These are phyloP conservation scores for Avena sativa DNA, from an alignment of 176 grass and related monocot species.

Conservation along the genomic window DNA sequence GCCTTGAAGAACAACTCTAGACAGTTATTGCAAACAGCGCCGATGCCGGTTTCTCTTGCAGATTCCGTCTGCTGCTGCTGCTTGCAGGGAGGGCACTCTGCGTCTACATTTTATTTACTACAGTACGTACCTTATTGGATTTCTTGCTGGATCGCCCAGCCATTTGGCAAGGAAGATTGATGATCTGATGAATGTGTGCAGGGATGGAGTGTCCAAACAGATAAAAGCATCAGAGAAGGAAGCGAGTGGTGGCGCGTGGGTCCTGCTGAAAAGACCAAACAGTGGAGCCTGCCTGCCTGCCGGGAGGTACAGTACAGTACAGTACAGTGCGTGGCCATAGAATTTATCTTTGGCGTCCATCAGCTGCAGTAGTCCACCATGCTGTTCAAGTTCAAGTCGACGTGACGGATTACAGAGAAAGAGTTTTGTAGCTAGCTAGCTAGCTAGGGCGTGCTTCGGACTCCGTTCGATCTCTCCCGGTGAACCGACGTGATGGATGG, in stretches of 20 bases:
- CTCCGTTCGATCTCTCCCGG: neutral
- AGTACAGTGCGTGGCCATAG: no score
- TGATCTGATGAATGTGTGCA: neutral
- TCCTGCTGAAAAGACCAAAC: constrained; percentile 35
- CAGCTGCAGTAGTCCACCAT: neutral
- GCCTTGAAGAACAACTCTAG: neutral
- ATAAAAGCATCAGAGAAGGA: neutral
- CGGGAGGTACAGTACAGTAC: neutral
- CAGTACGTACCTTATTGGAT: neutral
- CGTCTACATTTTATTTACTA: neutral
- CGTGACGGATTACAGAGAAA: constrained; percentile 19
- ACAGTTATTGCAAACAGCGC: neutral
- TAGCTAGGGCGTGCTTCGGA: neutral
- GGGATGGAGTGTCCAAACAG: constrained; percentile 27
- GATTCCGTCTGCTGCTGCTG: neutral
- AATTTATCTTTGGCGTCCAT: neutral
- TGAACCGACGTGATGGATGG: neutral
- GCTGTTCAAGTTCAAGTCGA: neutral
- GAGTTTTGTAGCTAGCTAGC: neutral
- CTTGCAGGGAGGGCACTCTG: neutral
- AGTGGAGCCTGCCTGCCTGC: neutral
- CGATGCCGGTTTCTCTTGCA: neutral
- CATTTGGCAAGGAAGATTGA: no score
- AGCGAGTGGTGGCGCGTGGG: neutral
- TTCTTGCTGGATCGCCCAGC: neutral